phyloP scores from a whole-genome alignment of 2,329 filamentous ascomycete genomes.

The Penicillium capsulatum region DNA sequence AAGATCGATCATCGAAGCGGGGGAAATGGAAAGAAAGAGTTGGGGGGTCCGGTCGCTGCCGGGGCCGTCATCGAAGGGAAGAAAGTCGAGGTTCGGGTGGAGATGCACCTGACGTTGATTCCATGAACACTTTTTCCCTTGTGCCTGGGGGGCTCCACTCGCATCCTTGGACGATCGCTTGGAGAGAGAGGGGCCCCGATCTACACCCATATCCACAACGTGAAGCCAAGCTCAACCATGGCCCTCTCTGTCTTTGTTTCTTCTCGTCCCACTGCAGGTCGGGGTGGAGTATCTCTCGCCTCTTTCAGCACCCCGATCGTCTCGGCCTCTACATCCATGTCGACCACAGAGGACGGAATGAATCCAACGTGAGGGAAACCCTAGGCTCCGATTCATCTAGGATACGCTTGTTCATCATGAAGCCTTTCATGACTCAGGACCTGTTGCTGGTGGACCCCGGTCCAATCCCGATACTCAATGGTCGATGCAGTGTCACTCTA shows the following conservation, averaged over 20 bases:
- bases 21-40: conserved; percentile 24
- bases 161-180: conserved; percentile 5
- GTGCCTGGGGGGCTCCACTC: neutral
- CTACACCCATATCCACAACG: too few relatives aligned
- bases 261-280: conserved; percentile 10
- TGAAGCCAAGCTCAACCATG: too few relatives aligned
- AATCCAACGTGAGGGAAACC: too few relatives aligned
- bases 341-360: too few relatives aligned
- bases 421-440: conserved; percentile 1
- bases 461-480: conserved; percentile 4
- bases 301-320: neutral
- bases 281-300: conserved; percentile 2
- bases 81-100: conserved; percentile 9
- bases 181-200: neutral
- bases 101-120: conserved; percentile 6
- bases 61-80: conserved; percentile 18
- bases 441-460: conserved; percentile 1
- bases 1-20: conserved; percentile 42
- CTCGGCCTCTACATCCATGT: too few relatives aligned
- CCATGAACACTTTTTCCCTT: conserved; percentile 2
- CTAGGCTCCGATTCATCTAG: too few relatives aligned
- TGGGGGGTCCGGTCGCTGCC: conserved; percentile 12
- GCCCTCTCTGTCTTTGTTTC: neutral
- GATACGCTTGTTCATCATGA: neutral
- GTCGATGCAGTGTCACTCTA: conserved; percentile 14